A percentile compares a stretch with the other conserved stretches of the same genome.
phyloP scores from a whole-genome alignment of 495 filamentous ascomycete species.

The Hypoxylon cercidicola region DNA sequence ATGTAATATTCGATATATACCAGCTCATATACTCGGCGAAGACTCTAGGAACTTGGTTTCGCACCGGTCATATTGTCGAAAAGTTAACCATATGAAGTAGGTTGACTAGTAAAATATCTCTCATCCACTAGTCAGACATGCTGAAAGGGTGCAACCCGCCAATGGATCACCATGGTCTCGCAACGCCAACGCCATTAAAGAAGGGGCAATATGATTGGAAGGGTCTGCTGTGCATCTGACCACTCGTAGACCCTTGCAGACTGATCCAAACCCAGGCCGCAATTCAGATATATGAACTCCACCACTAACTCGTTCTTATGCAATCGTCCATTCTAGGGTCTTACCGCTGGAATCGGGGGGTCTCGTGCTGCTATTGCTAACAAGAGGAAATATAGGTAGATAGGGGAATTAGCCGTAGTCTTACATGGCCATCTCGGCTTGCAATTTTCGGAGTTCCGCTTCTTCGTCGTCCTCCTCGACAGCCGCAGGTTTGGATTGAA shows the following conservation, averaged over 20 bases:
- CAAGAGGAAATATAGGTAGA: neutral
- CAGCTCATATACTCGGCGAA: too few relatives aligned
- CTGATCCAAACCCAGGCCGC: slow-evolving; percentile 17
- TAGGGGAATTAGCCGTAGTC: neutral
- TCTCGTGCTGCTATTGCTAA: slow-evolving; percentile 3
- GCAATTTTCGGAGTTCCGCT: slow-evolving; percentile 90
- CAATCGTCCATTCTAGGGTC: slow-evolving; percentile 16
- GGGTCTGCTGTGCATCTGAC: slow-evolving; percentile 31
- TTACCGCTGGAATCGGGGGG: neutral
- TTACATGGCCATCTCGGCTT: slow-evolving; percentile 98
- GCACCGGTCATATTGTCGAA: slow-evolving; percentile 18
- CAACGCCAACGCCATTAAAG: slow-evolving; percentile 47
- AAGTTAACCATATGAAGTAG: slow-evolving; percentile 18
- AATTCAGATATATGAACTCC: slow-evolving; percentile 16
- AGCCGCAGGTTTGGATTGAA: slow-evolving; percentile 66
- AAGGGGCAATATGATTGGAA: slow-evolving; percentile 23
- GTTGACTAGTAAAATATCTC: slow-evolving; percentile 19
- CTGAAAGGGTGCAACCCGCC: slow-evolving; percentile 37
- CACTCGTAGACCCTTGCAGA: slow-evolving; percentile 14
- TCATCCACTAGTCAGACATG: slow-evolving; percentile 28
- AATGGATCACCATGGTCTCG: slow-evolving; percentile 42
- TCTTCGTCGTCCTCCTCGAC: slow-evolving; percentile 93
- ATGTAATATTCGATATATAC: too few relatives aligned
- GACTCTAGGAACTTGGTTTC: neutral
- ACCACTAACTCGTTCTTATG: slow-evolving; percentile 6